Evolutionary conservation across 176 grass and related monocot genomes (phyloP), one percentile per base, ranked within the genome.

Genomic region (Elymus sibiricus): DNA sequence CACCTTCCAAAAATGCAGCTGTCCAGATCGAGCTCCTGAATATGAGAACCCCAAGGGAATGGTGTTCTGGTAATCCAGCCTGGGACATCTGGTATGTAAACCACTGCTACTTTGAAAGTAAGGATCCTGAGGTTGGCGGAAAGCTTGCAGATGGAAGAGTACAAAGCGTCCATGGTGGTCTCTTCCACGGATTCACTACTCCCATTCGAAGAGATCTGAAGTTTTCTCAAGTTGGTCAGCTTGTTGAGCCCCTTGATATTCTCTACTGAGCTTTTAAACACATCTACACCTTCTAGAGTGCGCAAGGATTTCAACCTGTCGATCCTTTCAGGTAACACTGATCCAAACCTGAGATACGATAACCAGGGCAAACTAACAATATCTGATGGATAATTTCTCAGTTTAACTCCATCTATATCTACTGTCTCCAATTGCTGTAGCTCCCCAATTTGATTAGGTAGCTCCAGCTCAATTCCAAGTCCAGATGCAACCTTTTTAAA

Each of bases 51-150:
- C 8, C 2, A 0, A 39, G 1, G 38, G 8, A 39, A 39, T 39
- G 1, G 7, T 9, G 7, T 2, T 0, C 38, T 39, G 38, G 0
- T 39, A 0, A 0, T 9, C 38, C 38, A 39, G 31, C 31, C 31
- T 32, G 31, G 31, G 31, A 32, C 31, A 32, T 32, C n/a, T n/a
- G n/a, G n/a, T n/a, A n/a, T n/a, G n/a, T n/a, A n/a, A n/a, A n/a
- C n/a, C n/a, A n/a, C n/a, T n/a, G n/a, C n/a, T n/a, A n/a, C n/a
- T n/a, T n/a, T n/a, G n/a, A 39, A 39, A 39, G 7, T 9, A 39
- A 39, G 8, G 38, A 39, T 9, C 38, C 7, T 39, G 38, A 39
- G 38, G 38, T 2, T 39, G 38, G 38, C 7, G 38, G 38, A 9
- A 7, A 56, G 15, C 16, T 2, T 19, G 17, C 5, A 56, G 14